phyloP scores from a whole-genome alignment of 2,329 filamentous ascomycete genomes.

The Ciborinia camelliae region DNA sequence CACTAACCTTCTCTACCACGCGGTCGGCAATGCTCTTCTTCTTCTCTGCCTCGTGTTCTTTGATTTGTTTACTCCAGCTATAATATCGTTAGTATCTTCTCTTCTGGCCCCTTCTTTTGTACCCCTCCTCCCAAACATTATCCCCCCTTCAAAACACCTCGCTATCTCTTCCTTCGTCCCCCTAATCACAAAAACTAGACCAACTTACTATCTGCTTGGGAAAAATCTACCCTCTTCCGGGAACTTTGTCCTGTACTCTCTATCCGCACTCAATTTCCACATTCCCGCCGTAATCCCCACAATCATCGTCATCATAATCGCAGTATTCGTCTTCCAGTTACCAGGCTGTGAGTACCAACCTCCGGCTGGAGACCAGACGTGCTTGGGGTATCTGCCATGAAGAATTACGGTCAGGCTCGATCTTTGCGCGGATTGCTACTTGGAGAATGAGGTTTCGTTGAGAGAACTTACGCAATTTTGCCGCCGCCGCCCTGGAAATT shows the following conservation, averaged over 20 bases:
- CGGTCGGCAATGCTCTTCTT: conserved; percentile 40
- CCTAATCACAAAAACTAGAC: background rate
- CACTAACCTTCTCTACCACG: conserved; percentile 22
- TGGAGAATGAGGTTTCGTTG: conserved; percentile 8
- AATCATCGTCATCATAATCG: conserved; percentile 66
- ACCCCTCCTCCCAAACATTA: background rate
- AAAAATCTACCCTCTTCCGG: conserved; percentile 75
- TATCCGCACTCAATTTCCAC: conserved; percentile 71
- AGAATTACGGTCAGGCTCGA: background rate
- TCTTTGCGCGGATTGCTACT: conserved; percentile 3
- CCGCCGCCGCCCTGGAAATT: conserved; percentile 68
- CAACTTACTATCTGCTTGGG: conserved; percentile 75
- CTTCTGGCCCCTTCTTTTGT: too few relatives aligned
- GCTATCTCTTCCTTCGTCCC: too few relatives aligned
- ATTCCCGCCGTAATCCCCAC: conserved; percentile 64
- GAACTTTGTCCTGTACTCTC: conserved; percentile 70
- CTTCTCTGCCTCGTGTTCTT: conserved; percentile 61
- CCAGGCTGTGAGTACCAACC: conserved; percentile 94
- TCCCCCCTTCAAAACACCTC: too few relatives aligned
- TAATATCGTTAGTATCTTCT: conserved; percentile 32
- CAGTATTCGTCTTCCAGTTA: conserved; percentile 94
- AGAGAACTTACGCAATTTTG: conserved; percentile 61
- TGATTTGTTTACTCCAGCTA: conserved; percentile 70
- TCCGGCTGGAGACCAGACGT: conserved; percentile 98
- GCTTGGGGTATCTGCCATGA: conserved; percentile 78